phyloP scores from a whole-genome alignment of 768 basidiomycete genomes.

The Mycena maculata region DNA sequence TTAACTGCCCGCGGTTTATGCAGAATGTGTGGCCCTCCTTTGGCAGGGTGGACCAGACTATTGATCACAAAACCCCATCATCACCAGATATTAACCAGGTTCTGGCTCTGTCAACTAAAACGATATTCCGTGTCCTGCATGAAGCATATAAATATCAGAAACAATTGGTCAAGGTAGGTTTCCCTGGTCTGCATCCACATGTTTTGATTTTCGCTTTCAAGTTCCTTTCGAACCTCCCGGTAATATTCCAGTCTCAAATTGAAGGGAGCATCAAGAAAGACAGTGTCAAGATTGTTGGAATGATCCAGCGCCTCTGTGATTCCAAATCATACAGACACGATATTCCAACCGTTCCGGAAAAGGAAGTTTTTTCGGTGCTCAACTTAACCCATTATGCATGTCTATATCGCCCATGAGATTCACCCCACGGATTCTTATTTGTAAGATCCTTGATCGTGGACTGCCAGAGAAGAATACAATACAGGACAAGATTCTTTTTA shows the following conservation, averaged over 20 bases:
- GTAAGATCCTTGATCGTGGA: not conserved
- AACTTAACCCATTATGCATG: not conserved
- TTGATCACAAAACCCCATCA: too few species aligned
- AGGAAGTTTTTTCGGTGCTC: not conserved
- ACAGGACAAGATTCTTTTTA: too few species aligned
- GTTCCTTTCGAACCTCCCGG: slow-evolving; percentile 4
- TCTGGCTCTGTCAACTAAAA: too few species aligned
- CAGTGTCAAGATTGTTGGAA: not conserved
- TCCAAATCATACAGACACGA: not conserved
- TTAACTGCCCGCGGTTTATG: too few species aligned
- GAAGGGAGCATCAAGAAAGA: not conserved
- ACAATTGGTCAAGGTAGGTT: not conserved
- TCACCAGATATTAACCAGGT: too few species aligned
- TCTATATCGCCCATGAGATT: not conserved
- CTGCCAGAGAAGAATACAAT: not conserved
- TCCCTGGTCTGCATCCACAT: not conserved
- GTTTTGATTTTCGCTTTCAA: not conserved
- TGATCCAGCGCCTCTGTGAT: not conserved
- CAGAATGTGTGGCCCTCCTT: too few species aligned
- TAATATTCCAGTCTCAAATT: not conserved
- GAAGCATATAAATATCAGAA: not conserved
- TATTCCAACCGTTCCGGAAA: not conserved
- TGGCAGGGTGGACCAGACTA: too few species aligned
- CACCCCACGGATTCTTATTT: not conserved
- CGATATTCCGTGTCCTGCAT: too few species aligned